These are phyloP conservation scores for Beauveria bassiana DNA, from an alignment of 2,329 filamentous ascomycete genomes.

Conservation along the genomic window DNA sequence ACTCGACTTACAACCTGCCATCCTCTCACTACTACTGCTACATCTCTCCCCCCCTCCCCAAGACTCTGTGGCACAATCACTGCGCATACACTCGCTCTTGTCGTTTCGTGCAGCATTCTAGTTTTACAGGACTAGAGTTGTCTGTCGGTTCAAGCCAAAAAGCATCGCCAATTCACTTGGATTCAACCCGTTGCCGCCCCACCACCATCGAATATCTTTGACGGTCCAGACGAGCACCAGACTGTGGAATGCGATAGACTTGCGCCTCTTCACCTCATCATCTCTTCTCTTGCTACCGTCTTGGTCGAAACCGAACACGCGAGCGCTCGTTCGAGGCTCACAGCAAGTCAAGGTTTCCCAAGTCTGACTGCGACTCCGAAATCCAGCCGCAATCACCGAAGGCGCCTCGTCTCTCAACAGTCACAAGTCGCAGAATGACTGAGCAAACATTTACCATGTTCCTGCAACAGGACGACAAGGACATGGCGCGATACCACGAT, in stretches of 20 bases:
- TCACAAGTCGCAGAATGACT: not conserved
- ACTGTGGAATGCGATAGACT: constrained; percentile 1
- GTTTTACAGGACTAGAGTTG: not conserved
- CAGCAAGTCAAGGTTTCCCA: not conserved
- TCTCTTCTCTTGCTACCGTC: not conserved
- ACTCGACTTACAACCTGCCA: not conserved
- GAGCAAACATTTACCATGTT: constrained; percentile 13
- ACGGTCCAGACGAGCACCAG: not conserved
- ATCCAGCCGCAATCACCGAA: not conserved
- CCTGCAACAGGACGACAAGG: constrained; percentile 23
- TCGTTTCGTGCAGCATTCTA: not conserved
- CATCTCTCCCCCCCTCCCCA: not conserved
- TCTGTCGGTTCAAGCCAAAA: not conserved
- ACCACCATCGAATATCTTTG: not conserved
- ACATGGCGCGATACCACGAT: constrained; percentile 40
- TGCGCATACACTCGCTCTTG: not conserved
- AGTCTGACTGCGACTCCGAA: not conserved
- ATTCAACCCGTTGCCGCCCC: not conserved
- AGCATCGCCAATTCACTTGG: not conserved
- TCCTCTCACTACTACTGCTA: not conserved
- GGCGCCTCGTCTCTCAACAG: not conserved
- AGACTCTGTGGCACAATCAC: not conserved
- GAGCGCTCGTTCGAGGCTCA: not conserved
- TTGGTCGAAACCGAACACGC: not conserved
- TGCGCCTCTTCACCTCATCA: not conserved